A percentile compares a stretch with the other conserved stretches of the same genome.
phyloP scores from a whole-genome alignment of 176 grass and related monocot species.

The Puccinellia tenuiflora region DNA sequence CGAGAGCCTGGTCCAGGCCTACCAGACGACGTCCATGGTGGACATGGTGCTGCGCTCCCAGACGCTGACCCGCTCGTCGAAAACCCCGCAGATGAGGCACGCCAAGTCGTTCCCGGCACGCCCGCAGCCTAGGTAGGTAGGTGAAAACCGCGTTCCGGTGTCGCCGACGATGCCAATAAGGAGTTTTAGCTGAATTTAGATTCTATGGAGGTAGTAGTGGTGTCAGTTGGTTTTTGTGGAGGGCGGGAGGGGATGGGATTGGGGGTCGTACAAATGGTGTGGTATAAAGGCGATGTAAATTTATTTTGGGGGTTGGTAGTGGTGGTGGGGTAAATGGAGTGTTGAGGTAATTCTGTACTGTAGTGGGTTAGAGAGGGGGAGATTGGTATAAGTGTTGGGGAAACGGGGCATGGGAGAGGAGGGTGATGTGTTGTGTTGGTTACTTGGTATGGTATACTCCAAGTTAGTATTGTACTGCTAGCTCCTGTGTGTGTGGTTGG shows the following conservation, averaged over 20 bases:
- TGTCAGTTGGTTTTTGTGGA: constrained; percentile 27
- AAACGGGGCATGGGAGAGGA: constrained; percentile 17
- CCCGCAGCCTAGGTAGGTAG: constrained; percentile 54
- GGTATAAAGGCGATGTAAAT: constrained; percentile 65
- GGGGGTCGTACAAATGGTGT: constrained; percentile 41
- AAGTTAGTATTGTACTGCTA: constrained; percentile 38
- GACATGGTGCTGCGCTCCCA: constrained; percentile 86
- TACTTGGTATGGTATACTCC: constrained; percentile 51
- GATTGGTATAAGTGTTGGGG: constrained; percentile 25
- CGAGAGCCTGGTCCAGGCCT: constrained; percentile 59
- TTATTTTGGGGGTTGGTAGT: constrained; percentile 34
- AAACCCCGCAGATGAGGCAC: constrained; percentile 51
- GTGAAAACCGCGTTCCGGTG: not conserved
- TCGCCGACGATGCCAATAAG: not conserved
- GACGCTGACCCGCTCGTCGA: constrained; percentile 44
- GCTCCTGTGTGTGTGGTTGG: constrained; percentile 24
- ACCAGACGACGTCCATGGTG: constrained; percentile 82
- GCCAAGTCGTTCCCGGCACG: constrained; percentile 70
- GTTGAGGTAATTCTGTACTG: constrained; percentile 29
- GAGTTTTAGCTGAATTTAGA: constrained; percentile 7
- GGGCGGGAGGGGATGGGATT: constrained; percentile 4
- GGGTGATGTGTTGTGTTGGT: constrained; percentile 26
- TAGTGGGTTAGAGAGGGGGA: constrained; percentile 1
- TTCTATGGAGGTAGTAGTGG: not conserved
- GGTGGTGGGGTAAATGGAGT: constrained; percentile 26